These are phyloP conservation scores for Colletotrichum cordylinicola DNA, from an alignment of 2,329 filamentous ascomycete genomes.

Conservation along the genomic window DNA sequence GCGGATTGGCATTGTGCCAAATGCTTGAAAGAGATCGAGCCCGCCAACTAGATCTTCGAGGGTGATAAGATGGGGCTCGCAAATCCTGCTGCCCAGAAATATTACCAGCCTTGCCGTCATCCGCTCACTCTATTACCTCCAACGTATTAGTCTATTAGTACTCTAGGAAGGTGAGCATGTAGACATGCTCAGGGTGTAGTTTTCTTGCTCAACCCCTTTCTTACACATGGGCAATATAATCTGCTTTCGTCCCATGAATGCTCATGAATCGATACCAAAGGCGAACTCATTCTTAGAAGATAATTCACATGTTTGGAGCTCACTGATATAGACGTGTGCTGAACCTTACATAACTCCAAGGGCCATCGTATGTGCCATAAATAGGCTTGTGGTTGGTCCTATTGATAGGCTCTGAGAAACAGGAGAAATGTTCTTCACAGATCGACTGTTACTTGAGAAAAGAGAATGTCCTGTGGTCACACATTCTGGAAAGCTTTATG, in stretches of 20 bases:
- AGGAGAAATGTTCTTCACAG: fast-evolving
- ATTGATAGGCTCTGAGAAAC: background rate
- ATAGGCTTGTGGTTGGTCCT: fast-evolving
- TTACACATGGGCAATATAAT: fast-evolving
- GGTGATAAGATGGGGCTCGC: background rate
- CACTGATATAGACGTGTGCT: fast-evolving
- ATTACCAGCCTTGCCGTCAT: too few species aligned
- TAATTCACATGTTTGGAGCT: background rate
- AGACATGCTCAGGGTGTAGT: background rate
- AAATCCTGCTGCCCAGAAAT: background rate
- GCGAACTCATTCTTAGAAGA: too few species aligned
- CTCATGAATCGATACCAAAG: background rate
- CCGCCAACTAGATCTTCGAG: background rate
- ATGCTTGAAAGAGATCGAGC: background rate
- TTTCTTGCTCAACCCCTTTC: fast-evolving
- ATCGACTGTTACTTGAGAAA: background rate
- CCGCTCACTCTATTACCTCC: fast-evolving
- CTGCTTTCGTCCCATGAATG: background rate
- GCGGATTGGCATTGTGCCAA: background rate
- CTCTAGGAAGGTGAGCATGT: background rate
- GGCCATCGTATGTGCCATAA: background rate
- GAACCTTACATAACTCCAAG: background rate
- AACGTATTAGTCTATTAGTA: background rate
- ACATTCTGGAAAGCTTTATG: fast-evolving
- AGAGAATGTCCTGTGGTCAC: fast-evolving